Base-by-base conservation (phyloP, 1,284 basidiomycete species). In the Cutaneotrichosporon sp. region DNA sequence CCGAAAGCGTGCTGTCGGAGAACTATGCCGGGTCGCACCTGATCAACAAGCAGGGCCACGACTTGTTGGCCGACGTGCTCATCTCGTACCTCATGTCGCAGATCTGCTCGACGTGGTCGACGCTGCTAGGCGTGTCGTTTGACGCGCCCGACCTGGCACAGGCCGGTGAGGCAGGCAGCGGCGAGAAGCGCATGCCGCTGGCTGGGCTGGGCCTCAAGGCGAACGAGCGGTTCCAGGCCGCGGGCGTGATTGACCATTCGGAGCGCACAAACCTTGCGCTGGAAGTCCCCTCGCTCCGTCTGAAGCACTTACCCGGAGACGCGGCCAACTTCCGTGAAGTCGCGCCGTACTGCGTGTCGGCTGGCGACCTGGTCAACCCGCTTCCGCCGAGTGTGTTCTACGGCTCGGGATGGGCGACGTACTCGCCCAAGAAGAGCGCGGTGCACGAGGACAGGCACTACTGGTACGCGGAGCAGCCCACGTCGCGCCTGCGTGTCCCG, bases 341-440 rank as follows among this genome's bases (percentile, higher is more conserved):
- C 48, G 80, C 82, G 49, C 92, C 93, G 13, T 90, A 81, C 77
- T 97, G 93, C 73, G 90, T 88, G 0, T 86, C 84, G 17, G 92
- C 92, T 20, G 93, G 94, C 72, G 91, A 97, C 72, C 79, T 97
- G 40, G 88, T 96, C 70, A 94, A 94, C 76, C 93, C 92, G 2
- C 79, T 97, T 1, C 91, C 92, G 12, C 83, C 85, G 0, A 87
- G 86, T 21, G 77, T 93, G 58, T 96, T 97, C 76, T 86, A 85
- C 57, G 91, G 90, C 26, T 86, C 85, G 0, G 93, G 92, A 4
- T 97, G 92, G 91, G 78, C 80, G 53, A 82, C 83, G 2, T 80
- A 81, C 67, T 87, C 90, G 68, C 88, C 90, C 1, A 66, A 77
- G 2, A 75, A 79, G 39, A 71, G 73, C 40, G 70, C 81, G 14